A percentile compares a stretch with the other conserved stretches of the same genome.
Conservation (phyloP, 257 asterid genomes). For the Nicotiana otophora region DNA sequence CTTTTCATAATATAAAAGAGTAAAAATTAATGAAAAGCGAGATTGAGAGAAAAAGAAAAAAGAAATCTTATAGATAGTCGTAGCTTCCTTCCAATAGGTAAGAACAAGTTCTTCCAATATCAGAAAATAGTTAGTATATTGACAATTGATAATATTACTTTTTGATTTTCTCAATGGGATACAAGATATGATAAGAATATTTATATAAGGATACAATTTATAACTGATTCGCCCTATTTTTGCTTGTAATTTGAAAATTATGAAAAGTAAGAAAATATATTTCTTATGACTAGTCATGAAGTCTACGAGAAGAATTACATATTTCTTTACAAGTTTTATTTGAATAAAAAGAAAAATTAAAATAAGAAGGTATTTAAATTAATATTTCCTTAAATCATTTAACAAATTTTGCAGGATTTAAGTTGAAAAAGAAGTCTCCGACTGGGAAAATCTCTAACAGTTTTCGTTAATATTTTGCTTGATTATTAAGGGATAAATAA, state of each 20-base stretch:
- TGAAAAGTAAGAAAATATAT: background rate
- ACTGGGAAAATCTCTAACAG: background rate
- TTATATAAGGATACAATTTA: too few species aligned
- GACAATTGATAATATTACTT: too few species aligned
- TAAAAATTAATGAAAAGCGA: too few species aligned
- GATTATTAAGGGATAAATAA: too few species aligned
- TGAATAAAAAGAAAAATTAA: background rate
- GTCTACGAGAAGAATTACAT: background rate
- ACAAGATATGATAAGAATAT: too few species aligned
- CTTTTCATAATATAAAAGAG: too few species aligned
- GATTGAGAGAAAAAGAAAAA: too few species aligned
- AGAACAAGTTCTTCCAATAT: too few species aligned
- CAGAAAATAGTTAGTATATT: too few species aligned
- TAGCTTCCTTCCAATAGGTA: too few species aligned
- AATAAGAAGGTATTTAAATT: background rate
- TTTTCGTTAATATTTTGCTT: background rate
- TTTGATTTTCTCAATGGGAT: too few species aligned
- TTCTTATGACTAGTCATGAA: background rate
- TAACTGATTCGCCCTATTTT: background rate
- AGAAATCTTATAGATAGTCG: too few species aligned
- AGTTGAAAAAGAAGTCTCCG: background rate
- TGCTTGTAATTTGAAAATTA: background rate
- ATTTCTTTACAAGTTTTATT: background rate
- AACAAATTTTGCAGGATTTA: background rate
- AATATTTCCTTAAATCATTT: background rate